Evolutionary conservation across 345 rosid species (phyloP).

Genomic region (Eucalyptus pauciflora): DNA sequence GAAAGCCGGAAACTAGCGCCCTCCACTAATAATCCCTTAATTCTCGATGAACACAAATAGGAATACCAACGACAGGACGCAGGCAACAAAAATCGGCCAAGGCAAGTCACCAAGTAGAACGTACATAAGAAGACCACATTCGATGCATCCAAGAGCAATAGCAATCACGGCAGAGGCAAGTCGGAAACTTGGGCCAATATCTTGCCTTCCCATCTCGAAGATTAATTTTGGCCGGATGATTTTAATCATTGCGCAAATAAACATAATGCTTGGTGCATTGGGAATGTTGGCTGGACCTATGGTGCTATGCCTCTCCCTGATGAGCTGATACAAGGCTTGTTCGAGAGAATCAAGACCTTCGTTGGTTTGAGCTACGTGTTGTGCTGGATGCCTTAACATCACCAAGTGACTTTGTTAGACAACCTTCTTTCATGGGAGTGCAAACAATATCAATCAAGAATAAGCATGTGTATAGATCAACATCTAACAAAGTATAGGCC

Average conservation of each 20-base stretch:
- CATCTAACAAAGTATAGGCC: not conserved
- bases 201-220: not conserved
- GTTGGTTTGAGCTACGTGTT: fast-evolving
- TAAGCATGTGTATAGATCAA: fast-evolving
- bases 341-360: not conserved
- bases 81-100: fast-evolving
- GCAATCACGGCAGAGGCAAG: fast-evolving
- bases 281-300: not conserved
- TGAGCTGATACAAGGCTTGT: fast-evolving
- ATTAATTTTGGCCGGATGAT: not conserved
- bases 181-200: not conserved
- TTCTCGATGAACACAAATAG: not conserved
- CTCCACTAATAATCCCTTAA: not conserved
- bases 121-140: not conserved
- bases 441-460: not conserved
- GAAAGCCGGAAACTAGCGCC: not conserved
- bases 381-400: fast-evolving
- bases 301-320: not conserved
- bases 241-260: not conserved
- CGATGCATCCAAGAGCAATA: not conserved
- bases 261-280: not conserved
- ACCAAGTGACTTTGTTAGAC: not conserved
- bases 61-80: fast-evolving
- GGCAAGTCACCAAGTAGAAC: not conserved
- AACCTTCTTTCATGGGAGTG: not conserved